Evolutionary conservation across 257 asterid species (phyloP).

Genomic region (Nicotiana sylvestris): DNA sequence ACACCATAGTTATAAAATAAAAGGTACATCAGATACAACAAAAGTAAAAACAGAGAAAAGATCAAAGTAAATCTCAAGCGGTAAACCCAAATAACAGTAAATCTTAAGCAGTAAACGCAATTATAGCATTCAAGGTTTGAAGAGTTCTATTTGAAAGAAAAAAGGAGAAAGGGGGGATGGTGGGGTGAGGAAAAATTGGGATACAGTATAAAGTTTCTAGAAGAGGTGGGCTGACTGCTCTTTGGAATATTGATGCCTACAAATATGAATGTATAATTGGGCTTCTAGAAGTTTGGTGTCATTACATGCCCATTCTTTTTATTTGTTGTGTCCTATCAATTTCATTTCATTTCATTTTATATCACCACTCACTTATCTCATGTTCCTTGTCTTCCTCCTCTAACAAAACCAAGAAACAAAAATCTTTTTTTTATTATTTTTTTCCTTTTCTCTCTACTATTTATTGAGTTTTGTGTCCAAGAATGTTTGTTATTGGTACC

Average conservation of each 20-base stretch:
- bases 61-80: neutral
- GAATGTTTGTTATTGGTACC: neutral
- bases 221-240: conserved; percentile 3
- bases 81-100: neutral
- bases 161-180: neutral
- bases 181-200: neutral
- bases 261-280: neutral
- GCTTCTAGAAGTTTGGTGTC: conserved; percentile 10
- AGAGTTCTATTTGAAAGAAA: neutral
- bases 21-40: too few relatives aligned
- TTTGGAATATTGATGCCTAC: neutral
- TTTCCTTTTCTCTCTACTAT: neutral
- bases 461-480: neutral
- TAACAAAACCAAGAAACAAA: neutral
- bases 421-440: too few relatives aligned
- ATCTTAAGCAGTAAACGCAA: neutral
- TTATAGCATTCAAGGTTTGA: neutral
- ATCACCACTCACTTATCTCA: neutral
- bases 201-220: neutral
- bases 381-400: neutral
- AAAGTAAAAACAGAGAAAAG: neutral
- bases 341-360: neutral
- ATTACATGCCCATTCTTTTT: neutral
- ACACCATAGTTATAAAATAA: too few relatives aligned
- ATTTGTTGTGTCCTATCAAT: neutral